Percentiles rank a stretch among this genome's conserved stretches.
phyloP scores from a whole-genome alignment of 2,329 filamentous ascomycete genomes.

The Myriosclerotinia curreyana region DNA sequence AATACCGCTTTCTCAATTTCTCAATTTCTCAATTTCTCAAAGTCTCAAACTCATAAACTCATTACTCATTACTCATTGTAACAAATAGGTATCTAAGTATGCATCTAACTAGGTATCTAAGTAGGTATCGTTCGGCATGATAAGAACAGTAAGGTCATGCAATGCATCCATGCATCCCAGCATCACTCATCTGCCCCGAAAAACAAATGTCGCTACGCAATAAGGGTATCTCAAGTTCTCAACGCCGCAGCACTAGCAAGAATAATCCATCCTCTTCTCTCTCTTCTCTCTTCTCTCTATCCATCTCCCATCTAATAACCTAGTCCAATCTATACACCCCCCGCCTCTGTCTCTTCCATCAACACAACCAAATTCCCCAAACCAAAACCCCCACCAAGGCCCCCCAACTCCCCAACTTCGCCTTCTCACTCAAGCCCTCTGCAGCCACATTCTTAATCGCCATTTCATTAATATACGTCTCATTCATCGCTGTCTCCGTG shows the following conservation, averaged over 20 bases:
- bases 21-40: no score
- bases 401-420: conserved; percentile 29
- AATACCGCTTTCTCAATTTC: no score
- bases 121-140: neutral
- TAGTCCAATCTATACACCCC: conserved; percentile 8
- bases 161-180: neutral
- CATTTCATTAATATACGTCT: conserved; percentile 34
- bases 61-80: no score
- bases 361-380: conserved; percentile 32
- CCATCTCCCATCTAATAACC: neutral
- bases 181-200: neutral
- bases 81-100: conserved; percentile 6
- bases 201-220: neutral
- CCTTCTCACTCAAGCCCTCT: conserved; percentile 22
- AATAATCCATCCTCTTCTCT: no score
- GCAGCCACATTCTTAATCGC: conserved; percentile 24
- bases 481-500: conserved; percentile 40
- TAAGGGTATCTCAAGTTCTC: conserved; percentile 19
- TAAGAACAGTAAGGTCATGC: neutral
- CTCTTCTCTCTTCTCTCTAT: neutral
- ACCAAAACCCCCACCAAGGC: conserved; percentile 36
- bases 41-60: no score
- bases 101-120: neutral
- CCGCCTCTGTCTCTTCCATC: neutral
- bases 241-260: neutral